A percentile compares a stretch with the other conserved stretches of the same genome.
These are phyloP conservation scores for Trametes villosa DNA, from an alignment of 768 basidiomycete species.

Conservation along the genomic window DNA sequence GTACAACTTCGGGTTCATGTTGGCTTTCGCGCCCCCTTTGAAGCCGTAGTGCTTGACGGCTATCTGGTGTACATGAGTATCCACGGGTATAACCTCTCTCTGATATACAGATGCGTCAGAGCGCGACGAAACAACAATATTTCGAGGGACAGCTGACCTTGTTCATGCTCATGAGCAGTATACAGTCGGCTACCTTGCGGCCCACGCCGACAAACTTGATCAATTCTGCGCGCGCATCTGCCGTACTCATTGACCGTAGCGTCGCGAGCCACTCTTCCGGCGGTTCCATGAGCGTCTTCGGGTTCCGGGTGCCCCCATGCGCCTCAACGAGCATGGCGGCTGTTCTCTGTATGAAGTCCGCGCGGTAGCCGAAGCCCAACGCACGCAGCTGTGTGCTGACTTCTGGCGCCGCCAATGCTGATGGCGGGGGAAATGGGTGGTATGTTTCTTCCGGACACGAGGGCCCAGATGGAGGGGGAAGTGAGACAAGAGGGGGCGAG, in stretches of 20 bases:
- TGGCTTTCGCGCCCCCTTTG: constrained; percentile 53
- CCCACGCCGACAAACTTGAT: constrained; percentile 90
- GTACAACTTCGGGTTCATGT: constrained; percentile 80
- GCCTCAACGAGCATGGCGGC: constrained; percentile 74
- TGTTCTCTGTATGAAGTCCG: constrained; percentile 84
- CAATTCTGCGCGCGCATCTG: constrained; percentile 72
- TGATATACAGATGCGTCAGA: constrained; percentile 35
- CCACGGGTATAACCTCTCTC: constrained; percentile 90
- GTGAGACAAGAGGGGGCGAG: constrained; percentile 67
- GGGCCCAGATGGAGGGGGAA: constrained; percentile 41
- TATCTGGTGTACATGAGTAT: constrained; percentile 94
- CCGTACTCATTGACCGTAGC: constrained; percentile 54
- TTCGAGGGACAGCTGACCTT: constrained; percentile 55
- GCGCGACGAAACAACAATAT: not conserved
- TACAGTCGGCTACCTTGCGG: constrained; percentile 95
- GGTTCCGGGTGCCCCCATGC: constrained; percentile 39
- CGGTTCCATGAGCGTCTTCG: constrained; percentile 40
- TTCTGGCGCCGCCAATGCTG: constrained; percentile 58
- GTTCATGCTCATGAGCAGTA: constrained; percentile 90
- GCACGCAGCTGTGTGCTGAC: constrained; percentile 70
- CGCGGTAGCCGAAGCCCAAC: constrained; percentile 95
- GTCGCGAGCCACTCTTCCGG: constrained; percentile 64
- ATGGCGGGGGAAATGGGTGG: constrained; percentile 86
- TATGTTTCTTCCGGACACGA: constrained; percentile 42
- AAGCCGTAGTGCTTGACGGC: constrained; percentile 79